Conservation (phyloP, 371 early-diverging fungal species). For the Rhizopus stolonifer region DNA sequence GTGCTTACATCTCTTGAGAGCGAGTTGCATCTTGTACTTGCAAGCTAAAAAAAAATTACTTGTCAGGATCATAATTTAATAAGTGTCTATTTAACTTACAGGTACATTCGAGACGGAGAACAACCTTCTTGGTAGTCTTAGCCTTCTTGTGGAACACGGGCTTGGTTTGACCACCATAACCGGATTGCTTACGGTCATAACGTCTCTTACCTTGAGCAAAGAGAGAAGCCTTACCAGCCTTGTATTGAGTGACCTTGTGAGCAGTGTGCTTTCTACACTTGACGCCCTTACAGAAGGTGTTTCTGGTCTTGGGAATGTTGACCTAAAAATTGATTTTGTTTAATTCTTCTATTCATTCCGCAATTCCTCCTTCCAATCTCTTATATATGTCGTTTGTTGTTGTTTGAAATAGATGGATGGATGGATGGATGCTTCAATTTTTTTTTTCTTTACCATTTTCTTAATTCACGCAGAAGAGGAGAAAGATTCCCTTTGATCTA, state of each 20-base stretch:
- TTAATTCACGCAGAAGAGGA: slow-evolving; percentile 24
- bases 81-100: neutral
- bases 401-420: slow-evolving; percentile 5
- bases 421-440: slow-evolving; percentile 23
- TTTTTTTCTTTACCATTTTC: slow-evolving; percentile 26
- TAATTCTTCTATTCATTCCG: slow-evolving; percentile 1
- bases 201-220: slow-evolving; percentile 89
- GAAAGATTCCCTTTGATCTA: slow-evolving; percentile 6
- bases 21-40: slow-evolving; percentile 93
- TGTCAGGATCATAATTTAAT: too few species aligned
- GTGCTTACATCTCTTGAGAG: slow-evolving; percentile 99
- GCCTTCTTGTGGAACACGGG: slow-evolving; percentile 94
- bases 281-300: slow-evolving; percentile 97
- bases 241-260: slow-evolving; percentile 99
- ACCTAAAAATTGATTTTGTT: slow-evolving; percentile 62
- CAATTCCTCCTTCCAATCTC: neutral
- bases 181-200: slow-evolving; percentile 74
- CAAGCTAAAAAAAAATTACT: slow-evolving; percentile 58
- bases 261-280: slow-evolving; percentile 97
- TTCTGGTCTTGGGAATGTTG: slow-evolving; percentile 97
- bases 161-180: slow-evolving; percentile 99
- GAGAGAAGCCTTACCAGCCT: slow-evolving; percentile 97
- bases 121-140: slow-evolving; percentile 99
- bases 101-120: slow-evolving; percentile 97
- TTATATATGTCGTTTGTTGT: slow-evolving; percentile 4